Conservation (phyloP, 305 asterid species). For the Striga hermonthica region DNA sequence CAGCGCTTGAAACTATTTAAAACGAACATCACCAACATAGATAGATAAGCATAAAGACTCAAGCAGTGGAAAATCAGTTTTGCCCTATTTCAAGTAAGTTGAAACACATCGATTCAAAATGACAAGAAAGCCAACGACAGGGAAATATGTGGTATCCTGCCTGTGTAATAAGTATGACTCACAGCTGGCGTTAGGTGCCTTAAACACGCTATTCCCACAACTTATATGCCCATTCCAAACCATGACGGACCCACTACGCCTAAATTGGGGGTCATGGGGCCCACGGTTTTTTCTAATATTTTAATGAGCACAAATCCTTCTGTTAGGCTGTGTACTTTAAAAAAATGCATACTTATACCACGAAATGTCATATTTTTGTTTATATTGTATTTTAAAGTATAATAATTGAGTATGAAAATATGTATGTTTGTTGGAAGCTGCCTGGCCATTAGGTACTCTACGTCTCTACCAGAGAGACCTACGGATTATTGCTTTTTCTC, state of each 20-base stretch:
- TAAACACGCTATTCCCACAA: slow-evolving; percentile 16
- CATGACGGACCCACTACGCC: not conserved
- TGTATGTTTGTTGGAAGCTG: no score
- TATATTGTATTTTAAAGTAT: no score
- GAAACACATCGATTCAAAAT: slow-evolving; percentile 11
- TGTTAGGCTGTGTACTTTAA: no score
- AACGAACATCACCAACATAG: not conserved
- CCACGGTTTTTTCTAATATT: not conserved
- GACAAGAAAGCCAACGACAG: not conserved
- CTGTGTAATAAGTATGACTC: slow-evolving; percentile 11
- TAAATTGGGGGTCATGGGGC: not conserved
- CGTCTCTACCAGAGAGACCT: no score
- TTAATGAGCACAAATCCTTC: no score
- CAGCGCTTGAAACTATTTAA: not conserved
- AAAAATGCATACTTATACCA: no score
- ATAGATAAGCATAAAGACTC: slow-evolving; percentile 1
- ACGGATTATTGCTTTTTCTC: not conserved
- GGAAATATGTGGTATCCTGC: not conserved
- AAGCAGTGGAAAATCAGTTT: not conserved
- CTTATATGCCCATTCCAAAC: not conserved
- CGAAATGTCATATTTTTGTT: no score
- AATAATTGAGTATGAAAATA: no score
- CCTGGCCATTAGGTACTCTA: no score
- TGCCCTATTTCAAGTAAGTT: slow-evolving; percentile 6
- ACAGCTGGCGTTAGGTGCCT: slow-evolving; percentile 15